These are phyloP conservation scores for Saccharomyces uvarum DNA, from an alignment of 1,139 yeast genomes.

Conservation along the genomic window DNA sequence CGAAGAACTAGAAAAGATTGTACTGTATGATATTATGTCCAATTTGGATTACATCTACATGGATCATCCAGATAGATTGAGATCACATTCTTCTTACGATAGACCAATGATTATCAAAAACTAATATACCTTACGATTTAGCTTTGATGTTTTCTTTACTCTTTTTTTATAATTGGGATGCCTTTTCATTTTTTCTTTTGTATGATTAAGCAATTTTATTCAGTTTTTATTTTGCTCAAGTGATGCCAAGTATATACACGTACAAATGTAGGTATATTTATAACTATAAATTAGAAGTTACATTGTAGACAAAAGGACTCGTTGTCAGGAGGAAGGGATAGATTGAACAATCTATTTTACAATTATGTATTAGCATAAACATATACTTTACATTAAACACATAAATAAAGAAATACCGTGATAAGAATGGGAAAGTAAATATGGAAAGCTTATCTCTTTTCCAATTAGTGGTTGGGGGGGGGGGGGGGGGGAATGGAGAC, in stretches of 20 bases:
- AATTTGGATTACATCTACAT: conserved; percentile 55
- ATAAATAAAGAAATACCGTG: background rate
- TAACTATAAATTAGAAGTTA: background rate
- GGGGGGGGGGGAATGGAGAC: no score
- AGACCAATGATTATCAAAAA: conserved; percentile 33
- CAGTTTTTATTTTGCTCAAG: background rate
- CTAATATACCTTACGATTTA: conserved; percentile 5
- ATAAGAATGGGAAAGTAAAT: background rate
- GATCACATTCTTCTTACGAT: conserved; percentile 32
- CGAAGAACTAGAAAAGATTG: conserved; percentile 36
- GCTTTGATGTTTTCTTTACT: background rate
- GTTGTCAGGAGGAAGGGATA: background rate
- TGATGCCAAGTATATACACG: background rate
- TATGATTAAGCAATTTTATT: background rate
- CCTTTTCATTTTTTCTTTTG: background rate
- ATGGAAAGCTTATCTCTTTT: background rate
- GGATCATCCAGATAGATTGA: conserved; percentile 74
- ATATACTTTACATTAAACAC: background rate
- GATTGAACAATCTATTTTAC: background rate
- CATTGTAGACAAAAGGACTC: background rate
- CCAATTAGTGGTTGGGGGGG: background rate
- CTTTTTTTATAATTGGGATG: background rate
- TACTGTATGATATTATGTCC: conserved; percentile 50
- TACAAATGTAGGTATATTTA: background rate
- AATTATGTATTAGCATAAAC: background rate